Conservation (phyloP, 2,329 filamentous ascomycete genomes). For the Diplodia intermedia region DNA sequence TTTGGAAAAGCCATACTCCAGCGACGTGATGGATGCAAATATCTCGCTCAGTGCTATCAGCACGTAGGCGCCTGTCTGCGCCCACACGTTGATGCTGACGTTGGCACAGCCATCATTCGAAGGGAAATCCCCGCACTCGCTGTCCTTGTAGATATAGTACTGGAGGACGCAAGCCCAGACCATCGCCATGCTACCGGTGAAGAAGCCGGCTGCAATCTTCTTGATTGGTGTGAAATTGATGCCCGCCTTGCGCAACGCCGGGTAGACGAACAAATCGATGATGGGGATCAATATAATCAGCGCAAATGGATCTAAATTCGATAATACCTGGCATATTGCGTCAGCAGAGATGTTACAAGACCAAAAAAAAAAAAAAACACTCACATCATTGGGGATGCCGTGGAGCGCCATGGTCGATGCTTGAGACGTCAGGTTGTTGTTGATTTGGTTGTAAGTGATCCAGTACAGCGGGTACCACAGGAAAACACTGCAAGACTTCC, state of each 20-base stretch:
- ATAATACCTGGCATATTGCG: slow-evolving; percentile 51
- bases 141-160: slow-evolving; percentile 55
- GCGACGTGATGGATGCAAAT: slow-evolving; percentile 70
- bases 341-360: too few relatives aligned
- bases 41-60: slow-evolving; percentile 67
- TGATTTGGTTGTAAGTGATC: slow-evolving; percentile 73
- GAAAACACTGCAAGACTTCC: slow-evolving; percentile 48
- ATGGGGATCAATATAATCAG: slow-evolving; percentile 78
- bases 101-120: slow-evolving; percentile 58
- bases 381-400: slow-evolving; percentile 76
- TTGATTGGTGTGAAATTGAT: slow-evolving; percentile 77
- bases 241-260: slow-evolving; percentile 66
- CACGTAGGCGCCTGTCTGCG: slow-evolving; percentile 59
- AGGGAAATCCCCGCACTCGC: slow-evolving; percentile 51
- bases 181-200: slow-evolving; percentile 68
- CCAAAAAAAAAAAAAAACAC: too few relatives aligned
- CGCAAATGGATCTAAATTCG: slow-evolving; percentile 77
- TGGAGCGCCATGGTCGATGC: slow-evolving; percentile 70
- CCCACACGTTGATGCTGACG: slow-evolving; percentile 62
- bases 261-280: slow-evolving; percentile 72
- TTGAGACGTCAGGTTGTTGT: slow-evolving; percentile 71
- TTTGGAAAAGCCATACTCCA: slow-evolving; percentile 78
- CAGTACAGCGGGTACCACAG: slow-evolving; percentile 73
- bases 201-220: slow-evolving; percentile 75
- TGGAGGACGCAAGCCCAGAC: slow-evolving; percentile 64